Evolutionary conservation across 1,284 basidiomycete genomes (phyloP).

Genomic region (Ustilago sp.): DNA sequence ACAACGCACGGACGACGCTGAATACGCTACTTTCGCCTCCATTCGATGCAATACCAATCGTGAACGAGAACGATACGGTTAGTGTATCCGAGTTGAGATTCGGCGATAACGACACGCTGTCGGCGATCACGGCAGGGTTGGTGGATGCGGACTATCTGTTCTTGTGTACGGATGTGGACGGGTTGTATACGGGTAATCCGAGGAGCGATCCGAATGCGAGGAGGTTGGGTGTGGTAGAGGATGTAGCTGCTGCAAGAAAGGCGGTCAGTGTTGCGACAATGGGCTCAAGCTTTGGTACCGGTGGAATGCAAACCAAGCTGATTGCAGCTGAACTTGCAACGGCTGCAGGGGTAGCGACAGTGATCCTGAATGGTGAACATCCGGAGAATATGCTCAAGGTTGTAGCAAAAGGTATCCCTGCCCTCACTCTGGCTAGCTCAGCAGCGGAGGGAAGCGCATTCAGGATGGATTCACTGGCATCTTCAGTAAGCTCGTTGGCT

Average conservation of each 20-base stretch:
- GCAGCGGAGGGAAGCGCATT: neutral
- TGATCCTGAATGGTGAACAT: constrained; percentile 76
- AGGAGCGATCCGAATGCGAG: constrained; percentile 85
- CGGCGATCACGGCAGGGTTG: constrained; percentile 95
- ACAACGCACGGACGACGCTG: constrained; percentile 65
- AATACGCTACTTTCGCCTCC: constrained; percentile 58
- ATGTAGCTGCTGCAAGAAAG: constrained; percentile 82
- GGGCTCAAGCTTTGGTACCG: constrained; percentile 92
- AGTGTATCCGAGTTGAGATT: constrained; percentile 88
- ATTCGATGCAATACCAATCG: constrained; percentile 67
- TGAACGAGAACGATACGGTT: constrained; percentile 69
- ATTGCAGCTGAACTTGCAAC: constrained; percentile 98
- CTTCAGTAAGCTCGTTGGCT: constrained; percentile 42
- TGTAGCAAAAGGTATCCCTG: constrained; percentile 72
- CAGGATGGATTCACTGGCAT: constrained; percentile 46
- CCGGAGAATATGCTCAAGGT: constrained; percentile 84
- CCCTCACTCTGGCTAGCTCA: neutral
- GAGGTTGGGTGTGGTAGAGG: constrained; percentile 83
- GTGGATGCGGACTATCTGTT: constrained; percentile 97
- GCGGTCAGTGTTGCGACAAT: constrained; percentile 90
- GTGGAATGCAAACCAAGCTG: constrained; percentile 99
- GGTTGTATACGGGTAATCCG: constrained; percentile 94
- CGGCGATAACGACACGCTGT: constrained; percentile 97
- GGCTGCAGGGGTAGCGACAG: constrained; percentile 92
- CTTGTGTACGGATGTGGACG: constrained; percentile 95